Conservation (phyloP, 108 stramenopile species). For the Cyclotella kingstonii region DNA sequence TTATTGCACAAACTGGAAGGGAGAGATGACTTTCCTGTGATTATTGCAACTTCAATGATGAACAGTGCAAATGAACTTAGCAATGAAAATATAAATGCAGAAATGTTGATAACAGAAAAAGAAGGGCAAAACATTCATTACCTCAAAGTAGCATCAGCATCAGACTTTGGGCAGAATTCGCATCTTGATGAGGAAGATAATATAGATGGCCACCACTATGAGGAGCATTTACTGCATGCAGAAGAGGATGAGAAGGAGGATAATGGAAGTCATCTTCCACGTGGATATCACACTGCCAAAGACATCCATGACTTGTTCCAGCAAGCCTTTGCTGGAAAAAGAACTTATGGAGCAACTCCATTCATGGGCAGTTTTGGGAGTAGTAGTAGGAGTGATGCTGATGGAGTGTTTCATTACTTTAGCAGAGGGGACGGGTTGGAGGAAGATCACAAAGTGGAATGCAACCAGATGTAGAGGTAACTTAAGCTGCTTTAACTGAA, state of each 20-base stretch:
- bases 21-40: conserved; percentile 1
- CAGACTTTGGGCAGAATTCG: conserved; percentile 51
- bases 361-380: conserved; percentile 22
- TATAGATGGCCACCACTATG: background rate
- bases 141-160: conserved; percentile 25
- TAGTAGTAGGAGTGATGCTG: too few species aligned
- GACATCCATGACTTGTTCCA: conserved; percentile 33
- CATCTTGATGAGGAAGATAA: too few species aligned
- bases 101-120: too few species aligned
- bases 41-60: too few species aligned
- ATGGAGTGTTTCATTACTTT: conserved; percentile 34
- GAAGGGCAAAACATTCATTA: too few species aligned
- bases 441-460: conserved; percentile 38
- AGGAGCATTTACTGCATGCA: conserved; percentile 16
- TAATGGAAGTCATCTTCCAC: background rate
- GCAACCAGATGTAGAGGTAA: conserved; percentile 40
- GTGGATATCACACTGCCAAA: conserved; percentile 1
- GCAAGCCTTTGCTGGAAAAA: conserved; percentile 17
- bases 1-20: conserved; percentile 68
- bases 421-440: conserved; percentile 18
- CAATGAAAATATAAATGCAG: too few species aligned
- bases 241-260: conserved; percentile 5
- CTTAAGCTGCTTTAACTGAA: too few species aligned
- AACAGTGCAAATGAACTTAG: too few species aligned
- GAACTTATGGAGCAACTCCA: conserved; percentile 2